Conservation (phyloP, 2,329 filamentous ascomycete genomes). For the Scortechinia acanthostroma region DNA sequence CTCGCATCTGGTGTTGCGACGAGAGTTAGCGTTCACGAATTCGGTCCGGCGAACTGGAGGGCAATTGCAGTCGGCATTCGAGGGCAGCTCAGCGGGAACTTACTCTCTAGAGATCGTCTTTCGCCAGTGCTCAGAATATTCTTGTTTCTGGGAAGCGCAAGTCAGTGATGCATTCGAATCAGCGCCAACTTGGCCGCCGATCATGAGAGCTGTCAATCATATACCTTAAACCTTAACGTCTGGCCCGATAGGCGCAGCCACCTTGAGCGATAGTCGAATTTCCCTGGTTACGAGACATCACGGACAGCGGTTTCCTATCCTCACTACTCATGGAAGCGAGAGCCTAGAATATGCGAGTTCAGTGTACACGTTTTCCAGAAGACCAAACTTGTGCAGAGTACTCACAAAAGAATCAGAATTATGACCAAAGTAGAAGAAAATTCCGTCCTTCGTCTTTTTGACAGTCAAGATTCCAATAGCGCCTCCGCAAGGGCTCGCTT, state of each 20-base stretch:
- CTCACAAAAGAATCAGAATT: constrained; percentile 87
- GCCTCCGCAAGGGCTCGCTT: constrained; percentile 70
- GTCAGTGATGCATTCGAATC: no score
- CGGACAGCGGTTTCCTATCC: not conserved
- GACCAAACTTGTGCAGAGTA: constrained; percentile 78
- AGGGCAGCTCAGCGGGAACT: no score
- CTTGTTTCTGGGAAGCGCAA: no score
- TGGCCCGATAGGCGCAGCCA: not conserved
- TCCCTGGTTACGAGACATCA: not conserved
- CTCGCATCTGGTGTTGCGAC: no score
- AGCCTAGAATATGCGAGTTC: constrained; percentile 68
- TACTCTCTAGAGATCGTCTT: no score
- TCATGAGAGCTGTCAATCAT: no score
- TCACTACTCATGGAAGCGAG: constrained; percentile 22
- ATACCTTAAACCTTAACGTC: no score
- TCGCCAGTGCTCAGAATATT: no score
- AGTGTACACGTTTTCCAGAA: constrained; percentile 59
- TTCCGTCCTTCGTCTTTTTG: constrained; percentile 72
- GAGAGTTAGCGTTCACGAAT: no score
- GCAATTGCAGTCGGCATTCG: no score
- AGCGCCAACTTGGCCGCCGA: no score
- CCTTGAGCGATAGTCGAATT: not conserved
- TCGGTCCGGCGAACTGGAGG: no score
- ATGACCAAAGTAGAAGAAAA: constrained; percentile 87
- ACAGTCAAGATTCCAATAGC: constrained; percentile 87